Evolutionary conservation across 139 green algal species (phyloP), one percentile per base, ranked within the genome.

Genomic region (Coelastrella sp.): DNA sequence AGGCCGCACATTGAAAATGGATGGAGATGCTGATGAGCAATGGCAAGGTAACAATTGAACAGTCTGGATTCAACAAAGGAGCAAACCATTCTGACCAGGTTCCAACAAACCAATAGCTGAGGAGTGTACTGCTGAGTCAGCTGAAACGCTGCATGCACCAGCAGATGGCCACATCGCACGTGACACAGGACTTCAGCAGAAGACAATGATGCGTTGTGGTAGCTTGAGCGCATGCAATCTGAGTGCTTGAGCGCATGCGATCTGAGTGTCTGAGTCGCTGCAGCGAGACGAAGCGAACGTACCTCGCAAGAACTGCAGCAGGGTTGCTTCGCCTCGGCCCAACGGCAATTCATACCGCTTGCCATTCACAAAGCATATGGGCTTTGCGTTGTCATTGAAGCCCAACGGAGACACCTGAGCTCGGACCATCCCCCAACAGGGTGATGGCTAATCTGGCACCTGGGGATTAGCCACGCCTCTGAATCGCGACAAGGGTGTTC

Each of bases 231-330:
- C 35, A 49, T 49, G 35, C 35, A 3, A 49, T 49, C 35, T 49
- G 35, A 49, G 35, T 49, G 35, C 3, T 3, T 49, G 63, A 15
- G 63, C 35, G 35, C 35, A 49, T 49, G 35, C 35, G 35, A 49
- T 49, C 35, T 49, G 35, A 49, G 35, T 49, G 35, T 49, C 35
- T 49, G 63, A 15, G 63, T 15, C 14, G 14, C 63, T 20, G 14
- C 63, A 15, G 63, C 12, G 63, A 12, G 63, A 70, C 12, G 63
- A 70, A 70, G 14, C 63, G 9, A 90, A 20, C 93, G 80, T 60
- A 99, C 97, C 97, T 83, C 97, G 86, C 84, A 99, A 87, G 85
- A 93, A 99, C 49, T 96, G 87, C 27, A 99, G 94, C 49, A 99
- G 91, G 0, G 97, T 99, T 0, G 66, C 76, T 73, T 99, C 96